These are phyloP conservation scores for Ceratocystis albifundus DNA, from an alignment of 2,329 filamentous ascomycete species.

Conservation along the genomic window DNA sequence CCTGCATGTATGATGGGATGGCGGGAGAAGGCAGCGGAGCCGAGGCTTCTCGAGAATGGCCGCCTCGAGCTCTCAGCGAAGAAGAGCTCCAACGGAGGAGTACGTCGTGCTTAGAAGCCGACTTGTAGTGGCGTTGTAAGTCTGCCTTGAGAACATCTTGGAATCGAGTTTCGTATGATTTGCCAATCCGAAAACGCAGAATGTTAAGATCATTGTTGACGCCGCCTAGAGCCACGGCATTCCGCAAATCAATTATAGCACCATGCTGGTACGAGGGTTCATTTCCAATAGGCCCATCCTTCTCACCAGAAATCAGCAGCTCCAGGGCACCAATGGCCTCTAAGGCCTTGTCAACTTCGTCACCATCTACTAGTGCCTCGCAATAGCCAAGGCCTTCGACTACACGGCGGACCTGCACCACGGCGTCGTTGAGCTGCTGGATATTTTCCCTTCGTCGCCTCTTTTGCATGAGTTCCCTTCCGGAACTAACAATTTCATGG, in stretches of 20 bases:
- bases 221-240: conserved; percentile 28
- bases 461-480: conserved; percentile 75
- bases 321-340: conserved; percentile 68
- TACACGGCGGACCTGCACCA: conserved; percentile 69
- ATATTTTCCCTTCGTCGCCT: conserved; percentile 74
- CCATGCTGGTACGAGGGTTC: conserved; percentile 48
- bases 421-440: conserved; percentile 66
- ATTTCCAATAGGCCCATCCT: conserved; percentile 32
- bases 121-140: conserved; percentile 65
- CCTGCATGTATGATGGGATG: conserved; percentile 67
- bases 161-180: conserved; percentile 73
- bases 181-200: conserved; percentile 70
- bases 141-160: conserved; percentile 67
- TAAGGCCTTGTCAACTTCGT: conserved; percentile 72
- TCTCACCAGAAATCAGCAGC: conserved; percentile 63
- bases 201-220: conserved; percentile 65
- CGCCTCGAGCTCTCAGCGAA: conserved; percentile 58
- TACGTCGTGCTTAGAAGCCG: conserved; percentile 59
- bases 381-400: conserved; percentile 64
- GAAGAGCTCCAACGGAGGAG: conserved; percentile 75
- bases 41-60: conserved; percentile 48
- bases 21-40: conserved; percentile 34
- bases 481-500: conserved; percentile 72
- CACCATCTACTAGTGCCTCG: conserved; percentile 69
- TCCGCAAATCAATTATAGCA: conserved; percentile 17